Evolutionary conservation across 306 rosid genomes (phyloP), one percentile per base, ranked within the genome.

Genomic region (Psophocarpus tetragonolobus): DNA sequence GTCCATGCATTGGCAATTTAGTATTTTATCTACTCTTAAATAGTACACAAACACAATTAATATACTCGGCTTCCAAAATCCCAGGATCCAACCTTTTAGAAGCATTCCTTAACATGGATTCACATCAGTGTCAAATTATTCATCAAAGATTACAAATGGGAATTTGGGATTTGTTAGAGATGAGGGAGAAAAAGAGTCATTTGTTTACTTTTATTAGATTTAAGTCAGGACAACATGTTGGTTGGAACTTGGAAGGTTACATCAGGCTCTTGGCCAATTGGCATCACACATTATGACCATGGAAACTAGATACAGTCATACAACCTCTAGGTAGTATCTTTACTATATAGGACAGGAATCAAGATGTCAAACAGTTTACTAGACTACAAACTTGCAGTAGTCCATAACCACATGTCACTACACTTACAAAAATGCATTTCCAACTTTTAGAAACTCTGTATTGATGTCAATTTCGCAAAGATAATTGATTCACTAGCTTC

Each of bases 41-140:
- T 18, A 48, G 62, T 1, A 50, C 30, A 48, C 17, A 50, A 13
- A 42, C 13, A 69, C 45, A 17, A 21, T 17, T 48, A 48, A 8
- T 30, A 70, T 30, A 47, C 47, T 47, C 54, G 35, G n/a, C 66
- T 23, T 36, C 51, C 57, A 66, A 66, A 75, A 76, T 41, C 9
- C 17, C 56, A 71, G 63, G 12, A 33, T 30, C 45, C 30, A 71
- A 50, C 30, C 23, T 20, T 38, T 47, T 4, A 21, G 39, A 63
- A 21, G 65, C 9, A 39, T 7, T 63, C 27, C 42, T 50, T 35
- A 47, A 69, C 51, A 64, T 27, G 64, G 65, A 76, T 48, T 48
- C 64, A 64, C 80, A 75, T 74, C 11, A 32, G 45, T 62, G 27
- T 68, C 14, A 41, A 68, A 26, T 69, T 69, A 48, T 30, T 69